A percentile compares a stretch with the other conserved stretches of the same genome.
These are phyloP conservation scores for Chrysanthemum seticuspe DNA, from an alignment of 129 eudicot genomes.

Conservation along the genomic window DNA sequence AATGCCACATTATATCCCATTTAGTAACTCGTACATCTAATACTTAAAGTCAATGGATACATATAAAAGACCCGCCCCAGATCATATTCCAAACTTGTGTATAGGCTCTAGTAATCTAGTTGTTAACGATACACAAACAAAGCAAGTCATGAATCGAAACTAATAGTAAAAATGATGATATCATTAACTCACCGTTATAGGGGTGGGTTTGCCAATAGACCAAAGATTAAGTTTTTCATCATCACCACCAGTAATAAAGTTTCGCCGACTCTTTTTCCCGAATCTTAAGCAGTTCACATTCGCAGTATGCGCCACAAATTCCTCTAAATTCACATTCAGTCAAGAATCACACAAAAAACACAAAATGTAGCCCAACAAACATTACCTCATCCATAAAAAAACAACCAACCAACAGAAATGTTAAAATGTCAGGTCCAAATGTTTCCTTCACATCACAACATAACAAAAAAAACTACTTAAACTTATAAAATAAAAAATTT, in stretches of 20 bases:
- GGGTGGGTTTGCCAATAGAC: constrained; percentile 83
- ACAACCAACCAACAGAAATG: neutral
- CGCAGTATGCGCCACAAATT: constrained; percentile 90
- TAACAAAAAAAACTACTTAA: neutral
- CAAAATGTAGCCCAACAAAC: constrained; percentile 6
- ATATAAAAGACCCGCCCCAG: neutral
- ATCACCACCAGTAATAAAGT: constrained; percentile 86
- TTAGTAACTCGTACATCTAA: constrained; percentile 10
- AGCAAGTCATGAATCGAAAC: too few species aligned
- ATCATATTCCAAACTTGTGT: too few species aligned
- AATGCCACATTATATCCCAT: constrained; percentile 8
- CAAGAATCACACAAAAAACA: constrained; percentile 35
- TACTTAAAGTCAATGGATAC: neutral
- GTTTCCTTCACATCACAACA: neutral
- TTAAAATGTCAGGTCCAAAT: neutral
- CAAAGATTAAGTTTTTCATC: constrained; percentile 87
- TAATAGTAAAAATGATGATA: neutral
- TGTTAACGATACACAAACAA: too few species aligned
- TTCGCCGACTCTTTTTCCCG: constrained; percentile 74
- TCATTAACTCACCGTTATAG: constrained; percentile 59
- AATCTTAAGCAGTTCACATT: constrained; percentile 81
- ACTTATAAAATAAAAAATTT: neutral
- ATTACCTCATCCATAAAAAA: neutral
- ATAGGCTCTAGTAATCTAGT: too few species aligned
- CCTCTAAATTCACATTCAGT: constrained; percentile 66